Evolutionary conservation across 2,329 filamentous ascomycete genomes (phyloP).

Genomic region (Colletotrichum higginsianum): DNA sequence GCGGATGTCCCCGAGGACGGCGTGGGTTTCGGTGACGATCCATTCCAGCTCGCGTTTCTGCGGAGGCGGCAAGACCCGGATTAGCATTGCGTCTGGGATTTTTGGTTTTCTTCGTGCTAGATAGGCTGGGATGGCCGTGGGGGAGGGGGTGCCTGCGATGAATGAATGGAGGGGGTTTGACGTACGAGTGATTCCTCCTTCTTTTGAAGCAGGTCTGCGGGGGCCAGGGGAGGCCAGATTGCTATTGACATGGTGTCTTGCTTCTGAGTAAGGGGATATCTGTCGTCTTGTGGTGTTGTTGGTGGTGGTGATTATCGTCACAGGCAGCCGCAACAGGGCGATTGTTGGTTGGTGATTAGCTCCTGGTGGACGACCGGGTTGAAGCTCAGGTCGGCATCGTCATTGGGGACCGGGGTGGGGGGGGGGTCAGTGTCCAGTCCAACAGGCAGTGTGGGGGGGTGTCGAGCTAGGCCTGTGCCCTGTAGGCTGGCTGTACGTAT

Average conservation of each 20-base stretch:
- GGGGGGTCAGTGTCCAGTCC: not conserved
- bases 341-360: conserved; percentile 8
- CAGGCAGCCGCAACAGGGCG: conserved; percentile 34
- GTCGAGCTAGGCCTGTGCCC: no score
- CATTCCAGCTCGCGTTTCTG: conserved; percentile 69
- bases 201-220: conserved; percentile 65
- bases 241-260: conserved; percentile 66
- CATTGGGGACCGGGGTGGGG: conserved; percentile 18
- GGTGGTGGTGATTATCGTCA: not conserved
- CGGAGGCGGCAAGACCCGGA: conserved; percentile 45
- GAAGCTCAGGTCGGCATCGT: conserved; percentile 26
- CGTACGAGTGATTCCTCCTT: conserved; percentile 67
- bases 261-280: not conserved
- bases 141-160: not conserved
- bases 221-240: conserved; percentile 70
- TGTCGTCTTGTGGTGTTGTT: not conserved
- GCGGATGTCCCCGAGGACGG: conserved; percentile 65
- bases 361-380: conserved; percentile 26
- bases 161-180: not conserved
- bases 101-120: not conserved
- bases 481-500: not conserved
- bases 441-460: not conserved
- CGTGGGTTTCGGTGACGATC: conserved; percentile 66
- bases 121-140: not conserved
- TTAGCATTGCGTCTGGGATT: conserved; percentile 48